phyloP scores from a whole-genome alignment of 1,139 yeast genomes.

The Kodamaea sp. region DNA sequence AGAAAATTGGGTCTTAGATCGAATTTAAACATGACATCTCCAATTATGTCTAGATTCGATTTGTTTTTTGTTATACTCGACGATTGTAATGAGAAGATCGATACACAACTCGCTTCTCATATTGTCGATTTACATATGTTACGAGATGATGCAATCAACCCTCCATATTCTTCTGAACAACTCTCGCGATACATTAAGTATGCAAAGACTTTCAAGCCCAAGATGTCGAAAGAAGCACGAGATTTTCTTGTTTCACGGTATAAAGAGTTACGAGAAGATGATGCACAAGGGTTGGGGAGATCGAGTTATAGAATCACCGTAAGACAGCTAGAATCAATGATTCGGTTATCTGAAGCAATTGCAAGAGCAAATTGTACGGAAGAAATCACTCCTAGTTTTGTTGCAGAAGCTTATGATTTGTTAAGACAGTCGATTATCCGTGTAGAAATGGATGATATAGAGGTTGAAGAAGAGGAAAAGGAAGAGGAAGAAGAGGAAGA shows the following conservation, averaged over 20 bases:
- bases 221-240: constrained; percentile 78
- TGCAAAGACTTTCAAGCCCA: constrained; percentile 92
- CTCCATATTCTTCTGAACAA: constrained; percentile 89
- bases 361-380: constrained; percentile 96
- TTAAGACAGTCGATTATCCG: constrained; percentile 88
- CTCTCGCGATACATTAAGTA: constrained; percentile 84
- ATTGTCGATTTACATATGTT: constrained; percentile 92
- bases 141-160: constrained; percentile 84
- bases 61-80: constrained; percentile 91
- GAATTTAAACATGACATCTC: constrained; percentile 96
- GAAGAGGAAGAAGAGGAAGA: constrained; percentile 23
- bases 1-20: constrained; percentile 80
- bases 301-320: constrained; percentile 92
- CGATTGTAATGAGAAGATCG: constrained; percentile 90
- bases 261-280: constrained; percentile 84
- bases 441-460: constrained; percentile 92
- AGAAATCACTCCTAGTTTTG: constrained; percentile 80
- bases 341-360: constrained; percentile 91
- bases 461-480: constrained; percentile 66
- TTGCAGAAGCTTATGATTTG: constrained; percentile 89
- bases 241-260: constrained; percentile 74
- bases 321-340: constrained; percentile 92
- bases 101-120: constrained; percentile 85
- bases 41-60: constrained; percentile 98
- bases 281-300: constrained; percentile 87